These are phyloP conservation scores for Wallemia hederae DNA, from an alignment of 1,284 basidiomycete species.

Conservation along the genomic window DNA sequence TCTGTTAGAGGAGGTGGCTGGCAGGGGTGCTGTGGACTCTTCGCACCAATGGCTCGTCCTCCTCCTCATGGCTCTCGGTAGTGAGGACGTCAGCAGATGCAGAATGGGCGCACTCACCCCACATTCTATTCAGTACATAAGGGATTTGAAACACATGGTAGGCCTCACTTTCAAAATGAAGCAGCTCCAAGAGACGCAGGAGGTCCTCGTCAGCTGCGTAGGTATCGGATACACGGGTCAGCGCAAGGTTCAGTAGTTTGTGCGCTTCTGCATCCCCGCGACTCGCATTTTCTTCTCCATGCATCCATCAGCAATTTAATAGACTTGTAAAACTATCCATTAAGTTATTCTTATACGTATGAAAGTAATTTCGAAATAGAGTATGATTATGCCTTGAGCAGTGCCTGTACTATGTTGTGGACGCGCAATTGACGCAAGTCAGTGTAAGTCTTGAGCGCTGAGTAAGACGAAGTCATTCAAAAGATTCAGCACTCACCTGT, in stretches of 20 bases:
- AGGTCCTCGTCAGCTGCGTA: conserved; percentile 18
- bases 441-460: conserved; percentile 43
- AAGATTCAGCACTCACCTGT: conserved; percentile 29
- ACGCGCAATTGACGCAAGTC: conserved; percentile 67
- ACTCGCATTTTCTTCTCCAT: neutral
- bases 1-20: conserved; percentile 45
- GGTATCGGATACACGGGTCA: conserved; percentile 18
- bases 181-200: conserved; percentile 3
- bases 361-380: too few species aligned
- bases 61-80: conserved; percentile 73
- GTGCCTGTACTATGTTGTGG: conserved; percentile 69
- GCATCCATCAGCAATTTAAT: too few species aligned
- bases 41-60: conserved; percentile 69
- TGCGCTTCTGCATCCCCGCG: too few species aligned
- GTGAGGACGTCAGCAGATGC: conserved; percentile 78
- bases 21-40: conserved; percentile 68
- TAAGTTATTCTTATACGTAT: too few species aligned
- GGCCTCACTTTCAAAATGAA: conserved; percentile 29
- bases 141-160: conserved; percentile 54
- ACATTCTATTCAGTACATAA: conserved; percentile 59
- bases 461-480: neutral
- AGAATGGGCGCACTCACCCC: conserved; percentile 51
- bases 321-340: neutral
- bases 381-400: conserved; percentile 32
- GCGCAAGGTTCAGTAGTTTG: neutral